Percentiles rank a stretch among this genome's conserved stretches.
Evolutionary conservation across 2,329 filamentous ascomycete species (phyloP).

Genomic region (Cercospora janseana): DNA sequence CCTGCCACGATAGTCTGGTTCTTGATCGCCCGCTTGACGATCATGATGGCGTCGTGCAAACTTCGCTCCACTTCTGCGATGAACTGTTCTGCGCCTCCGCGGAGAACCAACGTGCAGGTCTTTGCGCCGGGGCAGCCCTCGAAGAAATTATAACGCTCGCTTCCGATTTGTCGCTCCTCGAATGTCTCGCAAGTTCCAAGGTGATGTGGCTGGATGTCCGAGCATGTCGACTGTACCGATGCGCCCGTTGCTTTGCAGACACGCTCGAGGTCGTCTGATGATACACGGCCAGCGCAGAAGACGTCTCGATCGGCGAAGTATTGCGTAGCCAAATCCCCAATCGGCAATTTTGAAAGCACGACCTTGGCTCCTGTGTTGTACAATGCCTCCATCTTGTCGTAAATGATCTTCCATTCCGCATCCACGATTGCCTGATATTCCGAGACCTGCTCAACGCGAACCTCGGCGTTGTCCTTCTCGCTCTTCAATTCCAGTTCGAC

Average conservation of each 20-base stretch:
- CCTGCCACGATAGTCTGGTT: conserved; percentile 93
- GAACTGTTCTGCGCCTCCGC: conserved; percentile 96
- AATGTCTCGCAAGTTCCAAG: conserved; percentile 87
- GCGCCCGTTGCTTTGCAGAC: conserved; percentile 93
- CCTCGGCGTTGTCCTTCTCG: conserved; percentile 98
- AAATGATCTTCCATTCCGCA: conserved; percentile 99
- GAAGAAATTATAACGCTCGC: conserved; percentile 98
- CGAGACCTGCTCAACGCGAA: conserved; percentile 94
- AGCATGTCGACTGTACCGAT: conserved; percentile 91
- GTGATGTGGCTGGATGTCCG: conserved; percentile 78
- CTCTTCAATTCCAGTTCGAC: conserved; percentile 98
- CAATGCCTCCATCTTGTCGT: conserved; percentile 95
- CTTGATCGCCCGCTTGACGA: conserved; percentile 95
- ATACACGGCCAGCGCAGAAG: conserved; percentile 94
- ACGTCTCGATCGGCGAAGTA: conserved; percentile 93
- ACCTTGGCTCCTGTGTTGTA: conserved; percentile 95
- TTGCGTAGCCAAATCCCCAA: conserved; percentile 95
- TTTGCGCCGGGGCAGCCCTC: conserved; percentile 92
- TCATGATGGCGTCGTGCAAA: conserved; percentile 99
- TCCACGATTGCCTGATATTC: conserved; percentile 99
- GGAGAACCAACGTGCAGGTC: conserved; percentile 92
- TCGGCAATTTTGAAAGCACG: conserved; percentile 93
- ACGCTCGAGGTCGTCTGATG: conserved; percentile 89
- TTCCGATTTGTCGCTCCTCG: conserved; percentile 94
- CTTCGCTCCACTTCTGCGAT: conserved; percentile 98